A percentile compares a stretch with the other conserved stretches of the same genome.
These are phyloP conservation scores for Leptomonas pyrrhocoris DNA, from an alignment of 208 protist species.

Conservation along the genomic window DNA sequence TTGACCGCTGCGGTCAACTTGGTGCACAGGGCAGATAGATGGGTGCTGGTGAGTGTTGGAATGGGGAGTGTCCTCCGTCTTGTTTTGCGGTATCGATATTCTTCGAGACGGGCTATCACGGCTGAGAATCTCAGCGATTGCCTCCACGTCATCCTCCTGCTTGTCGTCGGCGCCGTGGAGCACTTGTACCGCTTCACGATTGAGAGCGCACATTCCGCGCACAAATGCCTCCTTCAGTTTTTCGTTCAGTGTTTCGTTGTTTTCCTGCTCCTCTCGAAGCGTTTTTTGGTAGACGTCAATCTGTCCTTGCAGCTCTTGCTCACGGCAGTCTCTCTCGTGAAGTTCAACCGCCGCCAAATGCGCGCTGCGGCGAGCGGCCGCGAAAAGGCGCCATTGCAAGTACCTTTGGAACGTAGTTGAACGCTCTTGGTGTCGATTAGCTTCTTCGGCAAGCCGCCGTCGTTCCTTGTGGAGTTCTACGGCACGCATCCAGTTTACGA, in stretches of 20 bases:
- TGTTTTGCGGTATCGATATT: constrained; percentile 4
- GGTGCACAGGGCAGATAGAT: constrained; percentile 56
- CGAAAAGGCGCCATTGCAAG: constrained; percentile 68
- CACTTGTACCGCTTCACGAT: constrained; percentile 90
- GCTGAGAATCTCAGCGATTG: constrained; percentile 61
- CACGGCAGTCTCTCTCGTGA: constrained; percentile 36
- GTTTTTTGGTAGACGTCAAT: constrained; percentile 36
- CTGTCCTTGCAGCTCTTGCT: constrained; percentile 52
- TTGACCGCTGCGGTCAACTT: constrained; percentile 36
- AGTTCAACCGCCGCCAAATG: constrained; percentile 30
- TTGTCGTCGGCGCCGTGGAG: constrained; percentile 46
- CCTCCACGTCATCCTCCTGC: constrained; percentile 44
- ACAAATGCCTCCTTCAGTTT: constrained; percentile 83
- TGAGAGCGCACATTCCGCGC: constrained; percentile 86
- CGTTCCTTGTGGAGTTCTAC: constrained; percentile 26
- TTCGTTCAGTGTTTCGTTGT: constrained; percentile 58
- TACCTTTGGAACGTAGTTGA: constrained; percentile 34
- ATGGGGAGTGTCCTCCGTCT: constrained; percentile 1
- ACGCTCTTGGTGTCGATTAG: constrained; percentile 12
- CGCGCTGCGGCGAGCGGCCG: constrained; percentile 36
- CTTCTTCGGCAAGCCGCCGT: constrained; percentile 14
- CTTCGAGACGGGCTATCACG: constrained; percentile 20
- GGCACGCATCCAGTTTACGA: constrained; percentile 44
- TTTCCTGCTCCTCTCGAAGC: constrained; percentile 40
- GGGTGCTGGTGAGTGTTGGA: constrained; percentile 2